A percentile compares a stretch with the other conserved stretches of the same genome.
These are phyloP conservation scores for Osmozyma mogii DNA, from an alignment of 805 yeast species.

Conservation along the genomic window DNA sequence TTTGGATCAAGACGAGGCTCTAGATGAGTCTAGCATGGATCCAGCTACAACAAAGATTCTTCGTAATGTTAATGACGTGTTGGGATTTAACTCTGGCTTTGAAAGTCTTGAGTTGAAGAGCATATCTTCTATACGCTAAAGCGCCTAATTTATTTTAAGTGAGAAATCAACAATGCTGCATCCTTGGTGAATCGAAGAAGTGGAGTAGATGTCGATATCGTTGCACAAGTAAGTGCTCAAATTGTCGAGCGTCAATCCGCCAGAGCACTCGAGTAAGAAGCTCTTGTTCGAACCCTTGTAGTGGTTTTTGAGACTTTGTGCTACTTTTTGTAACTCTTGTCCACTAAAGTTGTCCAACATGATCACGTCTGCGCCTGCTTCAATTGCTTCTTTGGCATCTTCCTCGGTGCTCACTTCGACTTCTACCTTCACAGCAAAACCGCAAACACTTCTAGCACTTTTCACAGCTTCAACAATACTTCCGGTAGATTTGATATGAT, in stretches of 20 bases:
- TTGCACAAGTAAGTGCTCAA: slow-evolving; percentile 58
- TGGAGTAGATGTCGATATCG: slow-evolving; percentile 83
- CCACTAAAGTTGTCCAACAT: slow-evolving; percentile 89
- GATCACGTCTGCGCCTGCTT: slow-evolving; percentile 91
- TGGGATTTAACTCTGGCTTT: slow-evolving; percentile 37
- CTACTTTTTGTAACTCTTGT: slow-evolving; percentile 55
- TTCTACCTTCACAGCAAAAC: slow-evolving; percentile 84
- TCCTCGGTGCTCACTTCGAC: slow-evolving; percentile 82
- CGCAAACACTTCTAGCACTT: slow-evolving; percentile 73
- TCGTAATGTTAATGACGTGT: slow-evolving; percentile 27
- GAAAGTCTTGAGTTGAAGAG: slow-evolving; percentile 31
- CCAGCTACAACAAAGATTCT: slow-evolving; percentile 19
- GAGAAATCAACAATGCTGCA: slow-evolving; percentile 75
- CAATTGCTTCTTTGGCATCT: slow-evolving; percentile 89
- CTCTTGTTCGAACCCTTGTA: slow-evolving; percentile 41
- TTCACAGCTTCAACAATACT: slow-evolving; percentile 79
- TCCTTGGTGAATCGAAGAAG: slow-evolving; percentile 93
- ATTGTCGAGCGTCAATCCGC: slow-evolving; percentile 75
- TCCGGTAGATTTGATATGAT: slow-evolving; percentile 89
- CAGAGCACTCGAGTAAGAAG: slow-evolving; percentile 82
- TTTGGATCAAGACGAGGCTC: too few species aligned
- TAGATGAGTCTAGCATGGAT: slow-evolving; percentile 8
- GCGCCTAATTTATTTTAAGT: slow-evolving; percentile 47
- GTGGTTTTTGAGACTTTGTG: slow-evolving; percentile 48
- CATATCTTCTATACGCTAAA: slow-evolving; percentile 29